These are phyloP conservation scores for Rosa persica DNA, from an alignment of 306 rosid genomes.

Conservation along the genomic window DNA sequence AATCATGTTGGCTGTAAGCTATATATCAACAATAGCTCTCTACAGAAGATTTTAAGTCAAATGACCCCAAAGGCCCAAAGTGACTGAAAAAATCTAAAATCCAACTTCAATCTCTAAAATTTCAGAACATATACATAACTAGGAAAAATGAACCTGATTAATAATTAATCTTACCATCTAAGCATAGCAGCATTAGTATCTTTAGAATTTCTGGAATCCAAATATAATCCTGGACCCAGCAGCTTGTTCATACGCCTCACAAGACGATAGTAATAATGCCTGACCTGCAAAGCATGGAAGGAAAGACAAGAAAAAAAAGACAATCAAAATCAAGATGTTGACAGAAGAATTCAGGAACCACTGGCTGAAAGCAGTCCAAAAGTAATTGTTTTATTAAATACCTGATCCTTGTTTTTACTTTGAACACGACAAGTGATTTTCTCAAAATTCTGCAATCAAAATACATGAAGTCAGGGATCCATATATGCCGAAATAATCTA, in stretches of 20 bases:
- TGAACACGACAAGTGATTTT: conserved; percentile 93
- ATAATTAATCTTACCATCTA: conserved; percentile 62
- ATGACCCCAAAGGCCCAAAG: not conserved
- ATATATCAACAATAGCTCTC: not conserved
- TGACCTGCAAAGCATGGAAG: conserved; percentile 54
- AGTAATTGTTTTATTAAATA: conserved; percentile 15
- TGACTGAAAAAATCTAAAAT: conserved; percentile 1
- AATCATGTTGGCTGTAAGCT: conserved; percentile 8
- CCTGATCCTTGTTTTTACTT: conserved; percentile 98
- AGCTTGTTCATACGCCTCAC: conserved; percentile 99
- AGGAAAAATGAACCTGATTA: not conserved
- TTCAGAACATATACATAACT: not conserved
- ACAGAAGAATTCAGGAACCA: conserved; percentile 10
- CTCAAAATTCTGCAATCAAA: conserved; percentile 81
- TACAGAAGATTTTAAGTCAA: not conserved
- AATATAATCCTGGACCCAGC: conserved; percentile 84
- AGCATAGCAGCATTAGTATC: conserved; percentile 99
- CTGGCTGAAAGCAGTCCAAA: not conserved
- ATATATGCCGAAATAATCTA: conserved; percentile 14
- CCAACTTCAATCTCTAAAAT: conserved; percentile 1
- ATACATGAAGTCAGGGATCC: conserved; percentile 27
- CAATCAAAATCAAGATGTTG: not conserved
- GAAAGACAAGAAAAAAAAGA: not conserved
- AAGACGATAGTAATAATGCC: conserved; percentile 97
- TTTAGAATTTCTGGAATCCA: conserved; percentile 90